These are phyloP conservation scores for Plenodomus lindquistii DNA, from an alignment of 2,329 filamentous ascomycete genomes.

Conservation along the genomic window DNA sequence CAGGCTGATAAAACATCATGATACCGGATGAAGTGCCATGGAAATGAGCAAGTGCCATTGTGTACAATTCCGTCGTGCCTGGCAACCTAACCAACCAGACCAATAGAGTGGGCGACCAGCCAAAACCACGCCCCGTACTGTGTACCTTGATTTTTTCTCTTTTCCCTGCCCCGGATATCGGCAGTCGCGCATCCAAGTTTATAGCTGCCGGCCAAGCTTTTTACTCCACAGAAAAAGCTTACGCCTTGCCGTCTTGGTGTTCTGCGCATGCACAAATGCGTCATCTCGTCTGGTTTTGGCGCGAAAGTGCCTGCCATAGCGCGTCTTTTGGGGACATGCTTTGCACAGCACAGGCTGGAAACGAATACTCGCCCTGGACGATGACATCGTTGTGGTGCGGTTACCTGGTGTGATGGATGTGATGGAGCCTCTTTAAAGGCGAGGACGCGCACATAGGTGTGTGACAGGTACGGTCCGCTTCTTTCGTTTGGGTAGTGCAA, in stretches of 20 bases:
- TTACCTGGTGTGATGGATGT: not conserved
- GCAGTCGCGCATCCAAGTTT: not conserved
- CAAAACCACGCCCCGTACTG: no score
- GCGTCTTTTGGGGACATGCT: not conserved
- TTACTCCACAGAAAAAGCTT: not conserved
- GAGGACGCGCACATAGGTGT: not conserved
- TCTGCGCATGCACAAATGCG: conserved; percentile 5
- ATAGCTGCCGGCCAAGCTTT: not conserved
- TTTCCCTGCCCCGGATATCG: not conserved
- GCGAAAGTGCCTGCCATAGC: conserved; percentile 2
- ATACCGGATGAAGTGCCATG: not conserved
- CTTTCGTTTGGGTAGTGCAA: not conserved
- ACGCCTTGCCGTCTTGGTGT: not conserved
- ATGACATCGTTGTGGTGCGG: conserved; percentile 12
- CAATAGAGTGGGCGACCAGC: no score
- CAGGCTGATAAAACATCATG: not conserved
- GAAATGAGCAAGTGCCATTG: not conserved
- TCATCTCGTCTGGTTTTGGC: conserved; percentile 12
- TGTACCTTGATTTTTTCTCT: not conserved
- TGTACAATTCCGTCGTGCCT: no score
- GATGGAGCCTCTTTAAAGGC: conserved; percentile 6
- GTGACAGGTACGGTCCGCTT: conserved; percentile 11
- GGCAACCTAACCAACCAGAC: not conserved
- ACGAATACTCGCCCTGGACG: not conserved
- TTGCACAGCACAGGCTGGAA: not conserved